Evolutionary conservation across 306 rosid genomes (phyloP), one percentile per base, ranked within the genome.

Genomic region (Trichosanthes cucumerina): DNA sequence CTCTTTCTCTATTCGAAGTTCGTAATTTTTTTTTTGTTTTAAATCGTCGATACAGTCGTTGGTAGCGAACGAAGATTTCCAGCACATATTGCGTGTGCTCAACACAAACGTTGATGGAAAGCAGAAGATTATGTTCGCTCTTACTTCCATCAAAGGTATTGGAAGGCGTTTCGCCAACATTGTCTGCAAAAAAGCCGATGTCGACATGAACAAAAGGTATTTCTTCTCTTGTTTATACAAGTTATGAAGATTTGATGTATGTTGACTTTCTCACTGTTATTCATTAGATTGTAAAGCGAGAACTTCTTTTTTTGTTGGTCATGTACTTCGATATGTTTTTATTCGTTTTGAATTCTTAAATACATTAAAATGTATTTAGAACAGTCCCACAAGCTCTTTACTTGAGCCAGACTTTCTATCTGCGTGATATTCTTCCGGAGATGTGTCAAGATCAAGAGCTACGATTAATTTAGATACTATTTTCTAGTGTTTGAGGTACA

Each of bases 131-230:
- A 78, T 78, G 80, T 78, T 78, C 6, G 79, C 79, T 57, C 79
- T 76, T 41, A 76, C 69, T 10, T 76, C 79, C 38, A 76, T 76
- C 54, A 76, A 78, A 59, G 80, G 80, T 78, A 78, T 78, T 28
- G 80, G 80, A 26, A 78, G 80, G 80, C 73, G 80, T 59, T 46
- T 78, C 44, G 80, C 80, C 11, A 78, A 78, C 80, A 78, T 78
- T 10, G 80, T 78, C 33, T 78, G 80, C 69, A 76, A 76, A 4
- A 76, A 76, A 58, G 79, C 79, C 69, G 79, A 76, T 57, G 79
- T 76, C 9, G 80, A 78, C 72, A 78, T 78, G 80, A 78, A 78
- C 80, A 78, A 78, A 38, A 78, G 80, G 80, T 78, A 5, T 77
- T 21, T 13, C 0, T 19, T 8, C n/a, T 2, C 1, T 70, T 19